These are phyloP conservation scores for Murraya paniculata DNA, from an alignment of 345 rosid genomes.

Conservation along the genomic window DNA sequence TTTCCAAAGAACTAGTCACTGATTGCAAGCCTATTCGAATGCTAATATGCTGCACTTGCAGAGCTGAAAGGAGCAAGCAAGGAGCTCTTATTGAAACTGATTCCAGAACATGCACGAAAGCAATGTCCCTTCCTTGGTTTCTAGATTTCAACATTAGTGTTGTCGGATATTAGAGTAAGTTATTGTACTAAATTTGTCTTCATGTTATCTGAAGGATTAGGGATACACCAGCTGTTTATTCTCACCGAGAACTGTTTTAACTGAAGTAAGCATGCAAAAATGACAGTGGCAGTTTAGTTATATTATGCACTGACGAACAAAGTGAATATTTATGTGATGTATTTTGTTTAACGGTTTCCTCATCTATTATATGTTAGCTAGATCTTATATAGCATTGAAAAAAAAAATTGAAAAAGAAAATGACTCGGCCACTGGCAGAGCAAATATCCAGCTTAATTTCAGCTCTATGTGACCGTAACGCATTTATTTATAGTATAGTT, in stretches of 20 bases:
- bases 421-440: too few relatives aligned
- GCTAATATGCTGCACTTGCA: slow-evolving; percentile 4
- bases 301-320: not conserved
- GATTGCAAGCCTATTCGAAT: not conserved
- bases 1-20: not conserved
- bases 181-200: not conserved
- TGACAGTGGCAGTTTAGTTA: not conserved
- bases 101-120: slow-evolving; percentile 48
- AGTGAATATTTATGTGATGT: not conserved
- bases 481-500: too few relatives aligned
- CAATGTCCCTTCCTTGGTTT: slow-evolving; percentile 28
- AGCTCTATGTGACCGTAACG: too few relatives aligned
- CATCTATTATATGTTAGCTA: too few relatives aligned
- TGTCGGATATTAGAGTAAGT: not conserved
- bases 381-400: too few relatives aligned
- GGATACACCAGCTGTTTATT: not conserved
- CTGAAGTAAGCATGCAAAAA: not conserved
- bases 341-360: not conserved
- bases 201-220: not conserved
- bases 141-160: not conserved
- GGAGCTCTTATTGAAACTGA: slow-evolving; percentile 37
- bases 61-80: slow-evolving; percentile 48
- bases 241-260: not conserved
- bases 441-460: too few relatives aligned
- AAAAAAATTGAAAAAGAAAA: too few relatives aligned